Percentiles rank a stretch among this genome's conserved stretches.
Evolutionary conservation across 768 basidiomycete species (phyloP).

Genomic region (Austroboletus festivus): DNA sequence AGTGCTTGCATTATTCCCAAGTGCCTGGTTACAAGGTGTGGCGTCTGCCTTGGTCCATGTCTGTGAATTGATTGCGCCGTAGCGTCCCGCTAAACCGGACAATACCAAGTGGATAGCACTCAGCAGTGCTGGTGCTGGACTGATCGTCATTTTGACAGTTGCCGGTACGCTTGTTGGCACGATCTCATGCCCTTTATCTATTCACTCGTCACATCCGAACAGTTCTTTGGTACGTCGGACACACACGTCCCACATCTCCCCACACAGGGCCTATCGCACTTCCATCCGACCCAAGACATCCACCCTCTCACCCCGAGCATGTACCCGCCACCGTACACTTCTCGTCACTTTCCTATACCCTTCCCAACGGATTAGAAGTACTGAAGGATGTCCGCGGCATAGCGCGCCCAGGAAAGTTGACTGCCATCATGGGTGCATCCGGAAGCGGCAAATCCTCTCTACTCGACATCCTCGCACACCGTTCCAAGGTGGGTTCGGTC

Average conservation of each 20-base stretch:
- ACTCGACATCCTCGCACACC: constrained; percentile 92
- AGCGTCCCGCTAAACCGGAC: constrained; percentile 81
- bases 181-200: background rate
- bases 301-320: constrained; percentile 72
- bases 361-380: constrained; percentile 58
- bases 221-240: constrained; percentile 92
- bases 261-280: constrained; percentile 73
- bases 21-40: constrained; percentile 87
- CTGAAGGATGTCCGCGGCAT: constrained; percentile 80
- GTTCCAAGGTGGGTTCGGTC: constrained; percentile 78
- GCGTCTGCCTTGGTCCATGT: background rate
- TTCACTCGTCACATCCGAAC: constrained; percentile 9
- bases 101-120: constrained; percentile 80
- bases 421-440: constrained; percentile 96
- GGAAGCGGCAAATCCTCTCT: constrained; percentile 97
- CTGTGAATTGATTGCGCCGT: background rate
- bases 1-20: constrained; percentile 90
- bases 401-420: constrained; percentile 84
- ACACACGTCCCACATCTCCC: constrained; percentile 41
- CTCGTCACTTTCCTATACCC: constrained; percentile 74
- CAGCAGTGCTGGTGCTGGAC: constrained; percentile 74
- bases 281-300: constrained; percentile 68
- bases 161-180: constrained; percentile 41
- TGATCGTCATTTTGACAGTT: constrained; percentile 68
- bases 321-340: constrained; percentile 95